These are phyloP conservation scores for Mycena belliarum DNA, from an alignment of 768 basidiomycete species.

Conservation along the genomic window DNA sequence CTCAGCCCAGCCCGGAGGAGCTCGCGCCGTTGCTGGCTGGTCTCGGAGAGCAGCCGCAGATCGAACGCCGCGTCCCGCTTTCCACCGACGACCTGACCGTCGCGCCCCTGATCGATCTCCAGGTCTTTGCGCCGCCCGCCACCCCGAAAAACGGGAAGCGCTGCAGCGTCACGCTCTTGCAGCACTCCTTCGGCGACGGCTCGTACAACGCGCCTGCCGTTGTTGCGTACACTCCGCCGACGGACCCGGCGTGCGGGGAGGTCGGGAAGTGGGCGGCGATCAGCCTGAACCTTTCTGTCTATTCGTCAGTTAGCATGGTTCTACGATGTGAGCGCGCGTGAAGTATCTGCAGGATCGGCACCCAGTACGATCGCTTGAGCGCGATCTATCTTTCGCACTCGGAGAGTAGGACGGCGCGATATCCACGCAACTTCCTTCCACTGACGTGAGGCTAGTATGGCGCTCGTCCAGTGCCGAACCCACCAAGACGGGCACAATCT, in stretches of 20 bases:
- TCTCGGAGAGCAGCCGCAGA: conserved; percentile 2
- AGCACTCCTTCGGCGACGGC: conserved; percentile 33
- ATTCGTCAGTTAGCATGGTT: conserved; percentile 32
- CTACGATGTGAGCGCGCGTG: no score
- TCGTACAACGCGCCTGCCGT: conserved; percentile 31
- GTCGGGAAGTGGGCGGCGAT: conserved; percentile 61
- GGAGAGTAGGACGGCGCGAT: conserved; percentile 44
- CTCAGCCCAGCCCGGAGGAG: conserved; percentile 25
- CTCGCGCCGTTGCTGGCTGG: conserved; percentile 27
- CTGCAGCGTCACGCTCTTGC: conserved; percentile 28
- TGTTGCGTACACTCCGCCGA: conserved; percentile 46
- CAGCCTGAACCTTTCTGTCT: conserved; percentile 59
- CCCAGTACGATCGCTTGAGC: conserved; percentile 57
- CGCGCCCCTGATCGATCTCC: conserved; percentile 31
- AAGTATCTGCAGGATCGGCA: conserved; percentile 41
- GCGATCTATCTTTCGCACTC: conserved; percentile 57
- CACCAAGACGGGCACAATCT: conserved; percentile 56
- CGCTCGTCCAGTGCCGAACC: conserved; percentile 68
- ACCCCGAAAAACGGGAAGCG: conserved; percentile 26
- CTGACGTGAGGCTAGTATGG: conserved; percentile 47
- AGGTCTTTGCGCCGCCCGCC: conserved; percentile 33
- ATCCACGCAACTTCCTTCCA: neutral
- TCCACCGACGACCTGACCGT: conserved; percentile 30
- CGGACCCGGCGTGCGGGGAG: conserved; percentile 46
- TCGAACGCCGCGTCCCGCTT: conserved; percentile 30